Conservation (phyloP, 495 filamentous ascomycete genomes). For the Talaromyces proteolyticus region DNA sequence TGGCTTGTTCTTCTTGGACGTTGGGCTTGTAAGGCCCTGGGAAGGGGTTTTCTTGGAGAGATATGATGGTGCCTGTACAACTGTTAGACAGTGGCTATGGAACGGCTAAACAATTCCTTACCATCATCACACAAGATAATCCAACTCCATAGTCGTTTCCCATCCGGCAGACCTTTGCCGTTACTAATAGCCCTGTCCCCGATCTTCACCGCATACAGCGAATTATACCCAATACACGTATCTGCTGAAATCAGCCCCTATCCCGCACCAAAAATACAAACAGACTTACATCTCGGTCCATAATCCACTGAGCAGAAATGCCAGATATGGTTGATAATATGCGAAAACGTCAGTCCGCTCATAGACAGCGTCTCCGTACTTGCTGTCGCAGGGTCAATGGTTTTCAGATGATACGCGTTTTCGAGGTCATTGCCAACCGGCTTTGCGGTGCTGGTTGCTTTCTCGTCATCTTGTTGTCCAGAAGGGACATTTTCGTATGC, state of each 20-base stretch:
- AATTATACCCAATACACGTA: slow-evolving; percentile 79
- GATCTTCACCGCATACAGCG: slow-evolving; percentile 54
- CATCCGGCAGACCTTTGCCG: slow-evolving; percentile 50
- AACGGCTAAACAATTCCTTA: slow-evolving; percentile 19
- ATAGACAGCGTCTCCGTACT: slow-evolving; percentile 19
- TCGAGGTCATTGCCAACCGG: slow-evolving; percentile 25
- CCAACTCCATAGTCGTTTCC: slow-evolving; percentile 70
- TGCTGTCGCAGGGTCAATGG: slow-evolving; percentile 16
- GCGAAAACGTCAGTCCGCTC: slow-evolving; percentile 30
- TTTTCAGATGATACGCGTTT: slow-evolving; percentile 21
- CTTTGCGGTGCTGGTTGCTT: background rate
- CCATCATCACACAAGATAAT: slow-evolving; percentile 75
- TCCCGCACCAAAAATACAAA: background rate
- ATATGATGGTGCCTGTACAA: slow-evolving; percentile 61
- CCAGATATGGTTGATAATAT: slow-evolving; percentile 57
- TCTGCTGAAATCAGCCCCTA: slow-evolving; percentile 34
- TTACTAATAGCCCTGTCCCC: slow-evolving; percentile 20
- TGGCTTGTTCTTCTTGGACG: slow-evolving; percentile 24
- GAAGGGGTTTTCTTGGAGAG: slow-evolving; percentile 68
- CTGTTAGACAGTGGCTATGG: background rate
- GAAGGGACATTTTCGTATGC: background rate
- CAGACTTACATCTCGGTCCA: slow-evolving; percentile 42
- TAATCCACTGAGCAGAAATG: slow-evolving; percentile 60
- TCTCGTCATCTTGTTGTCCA: background rate
- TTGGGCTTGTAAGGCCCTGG: slow-evolving; percentile 25